phyloP scores from a whole-genome alignment of 2,329 filamentous ascomycete species.

The Colletotrichum liaoningense region DNA sequence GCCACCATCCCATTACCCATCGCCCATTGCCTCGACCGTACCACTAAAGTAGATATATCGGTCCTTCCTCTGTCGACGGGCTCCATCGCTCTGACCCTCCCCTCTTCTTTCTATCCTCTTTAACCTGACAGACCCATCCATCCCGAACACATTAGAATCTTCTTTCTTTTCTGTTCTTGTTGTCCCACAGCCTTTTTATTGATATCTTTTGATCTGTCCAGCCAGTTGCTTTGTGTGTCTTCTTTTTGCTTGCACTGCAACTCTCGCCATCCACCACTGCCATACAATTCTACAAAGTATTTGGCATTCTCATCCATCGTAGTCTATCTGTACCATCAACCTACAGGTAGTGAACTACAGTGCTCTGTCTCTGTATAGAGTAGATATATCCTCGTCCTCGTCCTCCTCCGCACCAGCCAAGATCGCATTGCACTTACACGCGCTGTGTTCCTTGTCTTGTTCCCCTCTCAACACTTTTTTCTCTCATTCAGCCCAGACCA shows the following conservation, averaged over 20 bases:
- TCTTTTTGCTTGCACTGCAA: not conserved
- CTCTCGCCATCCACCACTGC: not conserved
- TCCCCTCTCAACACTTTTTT: conserved; percentile 33
- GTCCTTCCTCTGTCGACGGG: conserved; percentile 32
- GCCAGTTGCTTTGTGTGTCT: not conserved
- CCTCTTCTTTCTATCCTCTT: conserved; percentile 27
- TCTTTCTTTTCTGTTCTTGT: not conserved
- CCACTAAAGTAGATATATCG: conserved; percentile 28
- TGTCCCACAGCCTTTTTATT: not conserved
- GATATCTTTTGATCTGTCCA: not conserved
- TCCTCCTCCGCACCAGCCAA: not conserved
- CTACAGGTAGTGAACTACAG: not conserved
- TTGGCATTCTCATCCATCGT: not conserved
- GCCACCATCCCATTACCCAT: conserved; percentile 12
- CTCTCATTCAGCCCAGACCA: conserved; percentile 20
- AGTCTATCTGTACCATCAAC: not conserved
- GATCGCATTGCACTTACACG: conserved; percentile 27
- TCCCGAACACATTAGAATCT: conserved; percentile 3
- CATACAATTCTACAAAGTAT: not conserved
- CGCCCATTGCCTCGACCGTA: not conserved
- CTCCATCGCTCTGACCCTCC: conserved; percentile 31
- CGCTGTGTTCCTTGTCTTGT: conserved; percentile 20
- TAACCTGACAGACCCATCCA: conserved; percentile 23
- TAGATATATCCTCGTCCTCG: not conserved
- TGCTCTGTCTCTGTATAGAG: not conserved